Evolutionary conservation across 2,329 filamentous ascomycete species (phyloP), one percentile per base, ranked within the genome.

Genomic region (Diaporthe nobilis): DNA sequence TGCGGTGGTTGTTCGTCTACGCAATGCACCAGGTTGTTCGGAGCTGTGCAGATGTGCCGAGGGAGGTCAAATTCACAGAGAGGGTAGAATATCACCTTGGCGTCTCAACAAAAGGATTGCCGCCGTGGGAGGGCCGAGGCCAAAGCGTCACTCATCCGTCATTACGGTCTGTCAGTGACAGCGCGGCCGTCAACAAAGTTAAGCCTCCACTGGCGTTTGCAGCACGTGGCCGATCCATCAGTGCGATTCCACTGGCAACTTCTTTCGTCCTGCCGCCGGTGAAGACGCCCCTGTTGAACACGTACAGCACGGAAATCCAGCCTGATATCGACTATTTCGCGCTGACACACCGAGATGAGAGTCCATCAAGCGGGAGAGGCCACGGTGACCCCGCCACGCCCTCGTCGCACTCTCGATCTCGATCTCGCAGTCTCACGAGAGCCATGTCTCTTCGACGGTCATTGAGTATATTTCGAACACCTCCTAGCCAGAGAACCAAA

Each of bases 1-100:
- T 95, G 22, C 89, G 94, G 53, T 97, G 94, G 94, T 90, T 96
- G 42, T 81, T 96, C 49, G 88, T 96, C 9, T 96, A 96, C 80
- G 89, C 91, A 25, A 88, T 91, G 4, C 89, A 95, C 74, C 94
- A 97, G 81, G 92, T 92, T n/a, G 87, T 97, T 1, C 88, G 90
- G 13, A 90, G 90, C 72, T 91, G 92, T 51, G 92, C 91, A 0
- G 85, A 89, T 47, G 86, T 90, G 0, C 92, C 94, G 0, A 81
- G 85, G 7, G 91, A 94, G 79, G 91, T 94, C 39, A 86, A 87
- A 22, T 90, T 93, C 73, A 85, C 86, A 0, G 85, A 88, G 1
- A 86, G 85, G 20, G 87, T 91, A 1, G 85, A 87, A 0, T 96
- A 96, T 77, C 86, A 88, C 71, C 81, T 91, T 28, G 84, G 86